Evolutionary conservation across 2,329 filamentous ascomycete genomes (phyloP), one percentile per base, ranked within the genome.

Genomic region (Endoconidiophora polonica): DNA sequence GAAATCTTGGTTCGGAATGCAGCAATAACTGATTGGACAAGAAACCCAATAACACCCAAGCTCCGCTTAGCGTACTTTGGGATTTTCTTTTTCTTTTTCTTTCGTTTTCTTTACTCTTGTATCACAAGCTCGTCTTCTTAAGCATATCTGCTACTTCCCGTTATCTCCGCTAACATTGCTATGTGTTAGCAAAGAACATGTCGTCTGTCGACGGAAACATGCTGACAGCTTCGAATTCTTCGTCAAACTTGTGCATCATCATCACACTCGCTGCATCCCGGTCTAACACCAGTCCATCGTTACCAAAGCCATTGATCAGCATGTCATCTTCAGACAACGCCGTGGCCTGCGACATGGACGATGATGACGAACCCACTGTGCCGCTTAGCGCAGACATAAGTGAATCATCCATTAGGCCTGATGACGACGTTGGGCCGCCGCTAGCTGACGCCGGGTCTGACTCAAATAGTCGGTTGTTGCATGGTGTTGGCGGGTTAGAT

Each of bases 401-500:
- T 14, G 47, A 52, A 4, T 42, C 41, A 1, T 49, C 41, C 47
- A 48, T 49, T 3, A 50, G 16, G 36, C 55, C 60, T 16, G 62
- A 58, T 49, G 59, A 59, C 50, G 61, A 55, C 22, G 38, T 37
- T 2, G 38, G 36, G 20, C 38, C 29, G 4, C 46, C 40, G 26
- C 23, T 47, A 16, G 36, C 37, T 10, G 54, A 47, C 39, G 50
- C 65, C 39, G 66, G 61, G 40, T 72, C 68, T 52, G 67, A 59
- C 40, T 72, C 66, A 56, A 72, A 74, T 59, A 67, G 72, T 42
- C 63, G 66, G 26, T 14, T 22, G 41, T 16, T 44, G n/a, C 41
- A 58, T 4, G 68, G 63, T 24, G 71, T 71, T 3, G 75, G 74
- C 22, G 76, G 78, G 12, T 73, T 74, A 20, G 74, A 75, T 53